phyloP scores from a whole-genome alignment of 2,329 filamentous ascomycete genomes.

The Beauveria medogensis region DNA sequence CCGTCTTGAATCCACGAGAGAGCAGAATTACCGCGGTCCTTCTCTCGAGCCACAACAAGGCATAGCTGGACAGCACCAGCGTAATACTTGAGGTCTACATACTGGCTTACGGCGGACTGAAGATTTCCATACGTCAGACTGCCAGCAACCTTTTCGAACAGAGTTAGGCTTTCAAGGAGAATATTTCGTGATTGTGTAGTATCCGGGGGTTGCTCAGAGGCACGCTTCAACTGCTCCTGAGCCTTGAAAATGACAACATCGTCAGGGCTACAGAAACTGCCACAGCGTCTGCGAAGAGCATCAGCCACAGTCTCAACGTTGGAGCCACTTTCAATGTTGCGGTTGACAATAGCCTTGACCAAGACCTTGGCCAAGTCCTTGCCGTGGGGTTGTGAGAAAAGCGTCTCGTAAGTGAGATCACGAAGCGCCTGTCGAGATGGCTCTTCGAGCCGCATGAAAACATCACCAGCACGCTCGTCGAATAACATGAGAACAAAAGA shows the following conservation, averaged over 20 bases:
- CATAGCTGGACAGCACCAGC: constrained; percentile 87
- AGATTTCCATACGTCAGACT: constrained; percentile 77
- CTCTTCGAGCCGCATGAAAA: constrained; percentile 68
- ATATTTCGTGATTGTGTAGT: constrained; percentile 69
- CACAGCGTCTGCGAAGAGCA: constrained; percentile 82
- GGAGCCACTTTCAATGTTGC: constrained; percentile 92
- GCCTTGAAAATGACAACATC: constrained; percentile 98
- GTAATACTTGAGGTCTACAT: constrained; percentile 77
- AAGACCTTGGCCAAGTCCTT: constrained; percentile 88
- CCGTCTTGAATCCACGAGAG: constrained; percentile 82
- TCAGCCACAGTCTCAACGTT: constrained; percentile 98
- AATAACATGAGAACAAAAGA: constrained; percentile 94
- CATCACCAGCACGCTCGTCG: constrained; percentile 85
- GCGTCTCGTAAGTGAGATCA: constrained; percentile 74
- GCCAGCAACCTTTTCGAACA: constrained; percentile 84
- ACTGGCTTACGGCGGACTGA: constrained; percentile 68
- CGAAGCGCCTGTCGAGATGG: constrained; percentile 60
- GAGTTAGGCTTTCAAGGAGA: constrained; percentile 77
- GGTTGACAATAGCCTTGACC: constrained; percentile 95
- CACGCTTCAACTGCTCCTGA: constrained; percentile 86
- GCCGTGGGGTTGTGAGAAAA: constrained; percentile 73
- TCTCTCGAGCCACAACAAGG: constrained; percentile 72
- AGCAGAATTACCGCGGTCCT: constrained; percentile 80
- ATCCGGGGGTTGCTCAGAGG: constrained; percentile 68
- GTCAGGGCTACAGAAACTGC: constrained; percentile 94